Conservation (phyloP, 2,329 filamentous ascomycete species). For the Fusarium coffeatum region DNA sequence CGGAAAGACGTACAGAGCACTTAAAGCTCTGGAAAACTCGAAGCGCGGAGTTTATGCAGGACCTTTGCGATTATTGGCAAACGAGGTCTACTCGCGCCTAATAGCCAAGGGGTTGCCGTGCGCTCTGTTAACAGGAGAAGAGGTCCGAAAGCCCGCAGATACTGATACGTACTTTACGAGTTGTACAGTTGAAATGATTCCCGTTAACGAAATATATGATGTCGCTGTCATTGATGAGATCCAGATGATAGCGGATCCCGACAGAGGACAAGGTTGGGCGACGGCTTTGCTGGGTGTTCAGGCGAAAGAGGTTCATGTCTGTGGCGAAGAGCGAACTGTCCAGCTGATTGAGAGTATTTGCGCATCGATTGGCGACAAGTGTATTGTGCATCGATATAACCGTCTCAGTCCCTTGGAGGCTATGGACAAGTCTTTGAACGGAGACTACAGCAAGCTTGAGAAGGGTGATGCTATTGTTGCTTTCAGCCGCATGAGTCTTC, state of each 20-base stretch:
- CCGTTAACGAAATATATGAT: conserved; percentile 70
- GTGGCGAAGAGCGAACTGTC: conserved; percentile 87
- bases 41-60: conserved; percentile 88
- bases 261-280: conserved; percentile 95
- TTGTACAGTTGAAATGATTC: conserved; percentile 93
- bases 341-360: conserved; percentile 82
- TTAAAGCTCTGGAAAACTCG: conserved; percentile 83
- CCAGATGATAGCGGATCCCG: conserved; percentile 87
- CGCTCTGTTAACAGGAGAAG: conserved; percentile 90
- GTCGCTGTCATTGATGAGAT: conserved; percentile 99
- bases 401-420: conserved; percentile 82
- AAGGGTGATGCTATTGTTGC: conserved; percentile 93
- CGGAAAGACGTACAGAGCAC: conserved; percentile 94
- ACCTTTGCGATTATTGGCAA: conserved; percentile 86
- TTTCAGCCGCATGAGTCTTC: conserved; percentile 86
- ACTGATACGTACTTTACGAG: conserved; percentile 73
- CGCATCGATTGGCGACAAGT: conserved; percentile 81
- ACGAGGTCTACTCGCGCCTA: conserved; percentile 94
- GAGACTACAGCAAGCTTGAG: conserved; percentile 73
- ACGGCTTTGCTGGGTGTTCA: conserved; percentile 87
- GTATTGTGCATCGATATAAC: conserved; percentile 84
- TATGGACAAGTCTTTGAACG: conserved; percentile 70
- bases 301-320: conserved; percentile 91
- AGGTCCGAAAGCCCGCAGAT: conserved; percentile 76
- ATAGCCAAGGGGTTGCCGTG: conserved; percentile 80